Evolutionary conservation across 2,329 filamentous ascomycete species (phyloP).

Genomic region (Thelonectria rubi): DNA sequence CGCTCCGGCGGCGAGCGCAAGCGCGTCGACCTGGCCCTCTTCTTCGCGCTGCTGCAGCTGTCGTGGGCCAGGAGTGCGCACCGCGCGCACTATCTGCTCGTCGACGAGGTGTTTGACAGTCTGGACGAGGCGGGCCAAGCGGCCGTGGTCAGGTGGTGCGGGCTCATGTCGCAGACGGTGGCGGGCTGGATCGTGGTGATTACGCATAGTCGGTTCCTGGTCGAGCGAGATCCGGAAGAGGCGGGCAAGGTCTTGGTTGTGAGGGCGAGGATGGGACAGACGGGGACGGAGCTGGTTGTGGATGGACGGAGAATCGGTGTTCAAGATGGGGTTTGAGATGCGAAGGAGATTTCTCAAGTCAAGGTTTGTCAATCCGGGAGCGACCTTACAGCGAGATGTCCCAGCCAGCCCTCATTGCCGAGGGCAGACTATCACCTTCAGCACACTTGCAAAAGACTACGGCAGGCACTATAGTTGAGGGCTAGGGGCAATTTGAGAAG

Average conservation of each 20-base stretch:
- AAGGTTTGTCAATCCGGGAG: no score
- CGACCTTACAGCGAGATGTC: no score
- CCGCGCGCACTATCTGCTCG: slow-evolving; percentile 32
- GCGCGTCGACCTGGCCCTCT: slow-evolving; percentile 33
- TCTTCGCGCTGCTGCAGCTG: slow-evolving; percentile 36
- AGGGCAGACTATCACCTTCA: no score
- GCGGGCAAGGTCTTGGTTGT: slow-evolving; percentile 20
- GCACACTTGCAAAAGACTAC: no score
- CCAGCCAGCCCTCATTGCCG: no score
- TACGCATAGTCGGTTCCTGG: slow-evolving; percentile 33
- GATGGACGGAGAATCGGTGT: slow-evolving; percentile 27
- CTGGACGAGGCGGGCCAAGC: slow-evolving; percentile 31
- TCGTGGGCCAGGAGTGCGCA: slow-evolving; percentile 27
- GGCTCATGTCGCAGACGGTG: slow-evolving; percentile 22
- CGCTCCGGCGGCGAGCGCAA: slow-evolving; percentile 36
- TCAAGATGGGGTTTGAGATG: not conserved
- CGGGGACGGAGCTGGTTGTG: slow-evolving; percentile 27
- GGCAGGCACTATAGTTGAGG: no score
- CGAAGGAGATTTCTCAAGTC: no score
- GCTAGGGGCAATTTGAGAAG: no score
- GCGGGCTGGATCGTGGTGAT: slow-evolving; percentile 33
- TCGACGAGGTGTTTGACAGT: slow-evolving; percentile 37
- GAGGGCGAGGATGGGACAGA: slow-evolving; percentile 26
- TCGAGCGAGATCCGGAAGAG: slow-evolving; percentile 27
- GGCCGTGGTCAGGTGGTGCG: slow-evolving; percentile 31